Evolutionary conservation across 345 rosid species (phyloP).

Genomic region (Clausena lansium): DNA sequence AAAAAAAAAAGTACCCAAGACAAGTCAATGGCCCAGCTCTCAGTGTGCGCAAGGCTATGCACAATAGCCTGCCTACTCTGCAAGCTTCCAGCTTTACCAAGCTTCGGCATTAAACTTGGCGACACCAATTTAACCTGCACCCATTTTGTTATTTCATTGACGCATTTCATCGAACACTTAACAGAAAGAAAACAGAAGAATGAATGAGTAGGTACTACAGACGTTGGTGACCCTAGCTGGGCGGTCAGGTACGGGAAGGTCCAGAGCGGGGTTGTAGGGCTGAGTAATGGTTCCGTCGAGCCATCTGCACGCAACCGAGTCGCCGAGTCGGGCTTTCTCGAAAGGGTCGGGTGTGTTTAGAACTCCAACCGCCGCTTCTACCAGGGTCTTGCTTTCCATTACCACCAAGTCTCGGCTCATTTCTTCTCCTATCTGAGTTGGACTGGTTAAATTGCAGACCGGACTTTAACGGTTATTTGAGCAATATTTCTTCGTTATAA

Average conservation of each 20-base stretch:
- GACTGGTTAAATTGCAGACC: not conserved
- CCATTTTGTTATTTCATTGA: not conserved
- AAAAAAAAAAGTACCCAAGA: conserved; percentile 57
- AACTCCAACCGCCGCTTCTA: conserved; percentile 68
- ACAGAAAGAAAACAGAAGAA: not conserved
- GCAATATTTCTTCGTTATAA: too few relatives aligned
- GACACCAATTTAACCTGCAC: conserved; percentile 75
- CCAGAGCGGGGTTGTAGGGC: conserved; percentile 48
- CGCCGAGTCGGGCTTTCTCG: conserved; percentile 80
- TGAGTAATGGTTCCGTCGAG: conserved; percentile 62
- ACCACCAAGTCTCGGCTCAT: not conserved
- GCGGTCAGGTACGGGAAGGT: conserved; percentile 64
- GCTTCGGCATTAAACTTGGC: conserved; percentile 90
- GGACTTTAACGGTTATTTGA: not conserved
- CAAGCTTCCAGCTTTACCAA: conserved; percentile 90
- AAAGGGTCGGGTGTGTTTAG: conserved; percentile 77
- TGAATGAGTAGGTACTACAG: not conserved
- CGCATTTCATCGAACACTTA: conserved; percentile 31
- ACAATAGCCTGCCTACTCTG: conserved; percentile 91
- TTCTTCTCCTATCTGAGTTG: conserved; percentile 6
- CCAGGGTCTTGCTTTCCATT: conserved; percentile 51
- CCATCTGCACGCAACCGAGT: conserved; percentile 67
- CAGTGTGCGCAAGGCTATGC: conserved; percentile 84
- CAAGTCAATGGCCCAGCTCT: conserved; percentile 94
- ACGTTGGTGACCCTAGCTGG: conserved; percentile 80